Evolutionary conservation across 371 early-diverging fungal genomes (phyloP), one percentile per base, ranked within the genome.

Genomic region (Syncephalastrum sp.): DNA sequence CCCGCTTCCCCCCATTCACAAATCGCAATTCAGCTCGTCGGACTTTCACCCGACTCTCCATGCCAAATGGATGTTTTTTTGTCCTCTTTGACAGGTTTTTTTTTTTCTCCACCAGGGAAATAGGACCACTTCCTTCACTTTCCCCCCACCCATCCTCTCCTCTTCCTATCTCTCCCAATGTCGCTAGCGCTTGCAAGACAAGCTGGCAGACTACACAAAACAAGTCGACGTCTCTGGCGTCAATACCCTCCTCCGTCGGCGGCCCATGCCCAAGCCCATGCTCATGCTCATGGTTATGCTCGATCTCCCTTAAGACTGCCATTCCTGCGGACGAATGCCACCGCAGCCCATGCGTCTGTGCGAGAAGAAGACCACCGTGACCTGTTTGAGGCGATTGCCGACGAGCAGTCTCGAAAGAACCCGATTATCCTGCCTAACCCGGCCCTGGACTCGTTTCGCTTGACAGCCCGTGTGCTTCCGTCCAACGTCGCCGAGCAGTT

Each of bases 401-500:
- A 47, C 50, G 7, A 13, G 29, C 21, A 42, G n/a, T 4, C 43
- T 23, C n/a, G 23, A 44, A 33, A 69, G 48, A 46, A 64, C 38
- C 38, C 38, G 38, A 33, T 78, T 46, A 65, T 78, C 29, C 54
- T 78, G 46, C 79, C 79, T 1, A 72, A 69, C 42, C 75, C 75
- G 5, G 65, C 71, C 5, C 24, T 65, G 5, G 48, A 59, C 10
- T 44, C 65, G 14, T 79, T 66, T 45, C 72, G 63, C 19, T 17
- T 46, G 12, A 63, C 67, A 16, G 62, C 76, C 17, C 56, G 61
- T 29, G 64, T 76, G 3, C 60, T 79, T 5, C 77, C 79, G 16
- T 67, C 73, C 1, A 52, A 42, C 21, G 52, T 79, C 6, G 68
- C 79, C 8, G 79, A 79, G 48, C 77, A 75, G 47, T 79, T 76